These are phyloP conservation scores for Aspergillus affinis DNA, from an alignment of 495 filamentous ascomycete genomes.

Conservation along the genomic window DNA sequence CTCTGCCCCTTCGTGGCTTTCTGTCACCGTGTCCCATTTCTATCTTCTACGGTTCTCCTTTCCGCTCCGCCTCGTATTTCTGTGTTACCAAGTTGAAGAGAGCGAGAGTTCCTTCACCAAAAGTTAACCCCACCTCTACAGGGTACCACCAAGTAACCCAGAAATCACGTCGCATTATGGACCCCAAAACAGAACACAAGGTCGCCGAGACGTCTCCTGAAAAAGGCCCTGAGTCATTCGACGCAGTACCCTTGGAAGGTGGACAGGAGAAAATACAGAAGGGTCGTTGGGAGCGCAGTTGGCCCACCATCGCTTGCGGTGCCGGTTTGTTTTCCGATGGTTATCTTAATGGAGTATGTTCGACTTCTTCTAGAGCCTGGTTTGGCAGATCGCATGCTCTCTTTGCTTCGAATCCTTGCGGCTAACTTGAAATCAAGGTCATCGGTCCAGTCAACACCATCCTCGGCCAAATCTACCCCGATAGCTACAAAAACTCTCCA, in stretches of 20 bases:
- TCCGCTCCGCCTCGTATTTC: neutral
- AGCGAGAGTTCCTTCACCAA: neutral
- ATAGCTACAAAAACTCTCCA: slow-evolving; percentile 60
- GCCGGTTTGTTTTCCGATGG: slow-evolving; percentile 90
- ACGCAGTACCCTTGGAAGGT: slow-evolving; percentile 21
- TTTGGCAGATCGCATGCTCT: too few relatives aligned
- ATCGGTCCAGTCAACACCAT: slow-evolving; percentile 81
- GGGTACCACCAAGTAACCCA: neutral
- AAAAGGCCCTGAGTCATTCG: slow-evolving; percentile 16
- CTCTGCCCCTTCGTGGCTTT: neutral
- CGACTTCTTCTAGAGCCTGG: neutral
- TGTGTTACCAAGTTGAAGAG: neutral
- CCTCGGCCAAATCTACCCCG: slow-evolving; percentile 59
- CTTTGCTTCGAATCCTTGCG: slow-evolving; percentile 3
- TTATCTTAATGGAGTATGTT: slow-evolving; percentile 74
- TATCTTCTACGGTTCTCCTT: neutral
- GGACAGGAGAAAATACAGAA: slow-evolving; percentile 42
- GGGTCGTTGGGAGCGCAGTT: slow-evolving; percentile 58
- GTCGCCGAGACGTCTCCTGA: slow-evolving; percentile 13
- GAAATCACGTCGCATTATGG: neutral
- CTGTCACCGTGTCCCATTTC: neutral
- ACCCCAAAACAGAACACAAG: neutral
- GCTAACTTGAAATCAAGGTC: slow-evolving; percentile 48
- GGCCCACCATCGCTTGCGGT: slow-evolving; percentile 77
- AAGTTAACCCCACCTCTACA: neutral